phyloP scores from a whole-genome alignment of 768 basidiomycete species.

The Hericium coralloides region DNA sequence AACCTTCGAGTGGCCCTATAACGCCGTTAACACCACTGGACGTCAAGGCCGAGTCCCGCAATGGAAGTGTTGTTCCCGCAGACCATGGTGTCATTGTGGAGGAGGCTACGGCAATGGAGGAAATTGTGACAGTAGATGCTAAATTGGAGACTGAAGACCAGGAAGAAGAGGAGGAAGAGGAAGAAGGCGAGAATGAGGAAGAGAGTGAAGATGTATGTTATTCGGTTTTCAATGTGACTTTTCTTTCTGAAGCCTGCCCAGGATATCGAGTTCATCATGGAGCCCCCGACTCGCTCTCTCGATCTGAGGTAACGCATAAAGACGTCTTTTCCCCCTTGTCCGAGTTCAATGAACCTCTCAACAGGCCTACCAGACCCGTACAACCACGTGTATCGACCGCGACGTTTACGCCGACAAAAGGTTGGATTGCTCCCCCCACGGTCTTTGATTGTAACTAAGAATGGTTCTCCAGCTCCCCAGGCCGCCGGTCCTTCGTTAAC shows the following conservation, averaged over 20 bases:
- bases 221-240: slow-evolving; percentile 17
- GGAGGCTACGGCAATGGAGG: slow-evolving; percentile 10
- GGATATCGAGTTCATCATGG: slow-evolving; percentile 91
- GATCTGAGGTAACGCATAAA: slow-evolving; percentile 52
- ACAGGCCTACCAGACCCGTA: slow-evolving; percentile 26
- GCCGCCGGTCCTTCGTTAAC: slow-evolving; percentile 59
- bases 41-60: slow-evolving; percentile 13
- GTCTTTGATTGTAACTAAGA: neutral
- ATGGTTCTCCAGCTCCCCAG: slow-evolving; percentile 23
- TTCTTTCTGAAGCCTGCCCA: slow-evolving; percentile 19
- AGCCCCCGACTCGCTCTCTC: slow-evolving; percentile 59
- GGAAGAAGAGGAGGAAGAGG: slow-evolving; percentile 25
- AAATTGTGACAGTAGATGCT: slow-evolving; percentile 16
- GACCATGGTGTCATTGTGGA: slow-evolving; percentile 12
- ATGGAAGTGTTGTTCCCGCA: slow-evolving; percentile 9
- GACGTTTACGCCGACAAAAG: slow-evolving; percentile 19
- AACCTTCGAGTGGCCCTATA: neutral
- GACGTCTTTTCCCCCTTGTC: neutral
- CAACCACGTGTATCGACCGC: slow-evolving; percentile 22
- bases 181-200: slow-evolving; percentile 26
- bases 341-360: neutral
- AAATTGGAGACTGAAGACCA: slow-evolving; percentile 19
- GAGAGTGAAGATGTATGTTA: slow-evolving; percentile 37
- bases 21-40: slow-evolving; percentile 11
- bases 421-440: slow-evolving; percentile 10